Conservation (phyloP, 106 monocot species). For the Acorus calamus region DNA sequence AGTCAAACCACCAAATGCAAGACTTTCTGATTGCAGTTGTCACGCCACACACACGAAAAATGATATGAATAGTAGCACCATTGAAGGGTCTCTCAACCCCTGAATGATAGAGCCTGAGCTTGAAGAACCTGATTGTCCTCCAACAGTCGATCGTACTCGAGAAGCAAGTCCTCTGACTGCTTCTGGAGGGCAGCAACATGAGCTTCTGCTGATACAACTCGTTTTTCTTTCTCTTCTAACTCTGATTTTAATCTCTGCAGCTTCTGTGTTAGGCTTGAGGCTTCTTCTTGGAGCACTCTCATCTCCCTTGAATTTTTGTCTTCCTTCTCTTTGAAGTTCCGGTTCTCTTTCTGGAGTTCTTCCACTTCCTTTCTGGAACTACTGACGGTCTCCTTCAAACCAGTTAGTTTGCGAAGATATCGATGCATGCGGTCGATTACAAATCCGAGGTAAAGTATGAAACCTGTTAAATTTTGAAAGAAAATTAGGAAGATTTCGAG, state of each 20-base stretch:
- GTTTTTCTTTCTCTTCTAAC: constrained; percentile 33
- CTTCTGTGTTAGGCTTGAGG: constrained; percentile 33
- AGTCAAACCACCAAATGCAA: too few species aligned
- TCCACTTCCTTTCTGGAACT: constrained; percentile 49
- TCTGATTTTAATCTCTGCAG: constrained; percentile 37
- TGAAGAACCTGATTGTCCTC: constrained; percentile 92
- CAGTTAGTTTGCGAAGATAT: constrained; percentile 48
- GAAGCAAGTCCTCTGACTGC: constrained; percentile 75
- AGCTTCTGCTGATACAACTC: constrained; percentile 41
- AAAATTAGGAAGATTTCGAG: too few species aligned
- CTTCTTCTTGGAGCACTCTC: constrained; percentile 38
- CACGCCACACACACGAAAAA: too few species aligned
- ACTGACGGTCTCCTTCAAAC: constrained; percentile 28
- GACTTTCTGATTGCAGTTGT: too few species aligned
- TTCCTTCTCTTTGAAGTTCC: constrained; percentile 35
- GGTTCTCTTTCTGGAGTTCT: constrained; percentile 49
- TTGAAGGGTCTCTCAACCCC: constrained; percentile 14
- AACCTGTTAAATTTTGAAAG: constrained; percentile 36
- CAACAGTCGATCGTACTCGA: constrained; percentile 76
- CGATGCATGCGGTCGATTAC: constrained; percentile 84
- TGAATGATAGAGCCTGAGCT: constrained; percentile 38
- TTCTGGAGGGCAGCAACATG: constrained; percentile 69
- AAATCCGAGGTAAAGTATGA: constrained; percentile 71
- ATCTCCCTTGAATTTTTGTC: constrained; percentile 33
- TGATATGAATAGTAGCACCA: too few species aligned